Percentiles rank a stretch among this genome's conserved stretches.
These are phyloP conservation scores for Passalora sequoiae DNA, from an alignment of 2,329 filamentous ascomycete species.

Conservation along the genomic window DNA sequence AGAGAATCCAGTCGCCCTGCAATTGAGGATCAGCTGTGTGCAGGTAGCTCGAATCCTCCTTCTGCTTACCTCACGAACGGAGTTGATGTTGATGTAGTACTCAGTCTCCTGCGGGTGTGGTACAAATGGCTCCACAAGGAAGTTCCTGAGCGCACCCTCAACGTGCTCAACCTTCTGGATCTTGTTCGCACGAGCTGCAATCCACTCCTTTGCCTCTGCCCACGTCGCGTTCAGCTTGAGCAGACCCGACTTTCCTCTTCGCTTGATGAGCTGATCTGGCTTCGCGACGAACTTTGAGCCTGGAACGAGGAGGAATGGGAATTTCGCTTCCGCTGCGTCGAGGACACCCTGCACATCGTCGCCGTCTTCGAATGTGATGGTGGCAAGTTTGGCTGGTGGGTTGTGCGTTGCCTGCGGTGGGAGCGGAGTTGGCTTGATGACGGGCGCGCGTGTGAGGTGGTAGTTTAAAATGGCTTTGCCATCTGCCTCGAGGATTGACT, in stretches of 20 bases:
- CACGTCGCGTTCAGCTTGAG: slow-evolving; percentile 95
- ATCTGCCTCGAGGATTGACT: slow-evolving; percentile 97
- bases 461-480: slow-evolving; percentile 99
- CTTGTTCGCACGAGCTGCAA: slow-evolving; percentile 88
- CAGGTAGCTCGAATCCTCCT: background rate
- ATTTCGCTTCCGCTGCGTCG: slow-evolving; percentile 91
- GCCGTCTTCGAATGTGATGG: slow-evolving; percentile 88
- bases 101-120: slow-evolving; percentile 92
- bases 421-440: slow-evolving; percentile 97
- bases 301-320: slow-evolving; percentile 83
- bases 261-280: slow-evolving; percentile 99
- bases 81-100: slow-evolving; percentile 99
- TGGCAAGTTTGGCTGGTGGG: slow-evolving; percentile 81
- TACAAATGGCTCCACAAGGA: slow-evolving; percentile 97
- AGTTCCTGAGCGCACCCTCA: slow-evolving; percentile 82
- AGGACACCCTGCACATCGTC: slow-evolving; percentile 76
- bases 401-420: slow-evolving; percentile 82
- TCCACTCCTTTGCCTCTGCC: slow-evolving; percentile 89
- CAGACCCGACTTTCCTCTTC: slow-evolving; percentile 97
- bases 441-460: slow-evolving; percentile 93
- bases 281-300: slow-evolving; percentile 95
- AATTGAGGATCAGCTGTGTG: slow-evolving; percentile 30
- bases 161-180: slow-evolving; percentile 87
- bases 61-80: slow-evolving; percentile 89
- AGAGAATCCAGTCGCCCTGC: slow-evolving; percentile 98